Evolutionary conservation across 306 rosid species (phyloP), one percentile per base, ranked within the genome.

Genomic region (Phaseolus lunatus): DNA sequence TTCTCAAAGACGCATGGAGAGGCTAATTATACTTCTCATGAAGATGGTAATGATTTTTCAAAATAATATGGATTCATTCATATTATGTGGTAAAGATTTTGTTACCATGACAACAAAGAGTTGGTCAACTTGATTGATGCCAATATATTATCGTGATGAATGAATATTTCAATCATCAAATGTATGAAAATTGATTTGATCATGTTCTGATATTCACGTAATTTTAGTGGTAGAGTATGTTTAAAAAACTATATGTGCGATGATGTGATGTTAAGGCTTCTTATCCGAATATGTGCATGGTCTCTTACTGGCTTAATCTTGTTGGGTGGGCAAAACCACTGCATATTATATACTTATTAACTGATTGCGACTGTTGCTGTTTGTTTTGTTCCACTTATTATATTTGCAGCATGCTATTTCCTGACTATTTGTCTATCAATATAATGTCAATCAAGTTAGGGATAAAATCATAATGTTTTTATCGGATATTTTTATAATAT

Each of bases 401-500:
- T 11, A 66, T 72, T 39, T 67, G 47, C 54, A 15, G 37, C 66
- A 48, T 71, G 54, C 37, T 64, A 19, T 54, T 16, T 69, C 29
- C 41, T 22, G 24, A 44, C 41, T 79, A 52, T 54, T 41, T 61
- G 7, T 68, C 39, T 80, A 76, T 67, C 22, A 53, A 70, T 80
- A 37, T 37, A 66, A 56, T 73, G 77, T 70, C 80, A 66, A 23
- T 59, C 22, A 67, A 41, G 45, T 68, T 45, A 27, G 19, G 75
- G 68, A 35, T 56, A 77, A 19, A 13, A 37, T 68, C 20, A 59
- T 59, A 22, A 43, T 63, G n/a, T 19, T 63, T 76, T 53, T 56
- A n/a, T 39, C 53, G 63, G 35, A 71, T 41, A 65, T 35, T 22
- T 3, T 22, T 47, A 52, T 41, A 15, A 13, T 26, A 67, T 45